phyloP scores from a whole-genome alignment of 2,329 filamentous ascomycete genomes.

The Sporothrix pallida region DNA sequence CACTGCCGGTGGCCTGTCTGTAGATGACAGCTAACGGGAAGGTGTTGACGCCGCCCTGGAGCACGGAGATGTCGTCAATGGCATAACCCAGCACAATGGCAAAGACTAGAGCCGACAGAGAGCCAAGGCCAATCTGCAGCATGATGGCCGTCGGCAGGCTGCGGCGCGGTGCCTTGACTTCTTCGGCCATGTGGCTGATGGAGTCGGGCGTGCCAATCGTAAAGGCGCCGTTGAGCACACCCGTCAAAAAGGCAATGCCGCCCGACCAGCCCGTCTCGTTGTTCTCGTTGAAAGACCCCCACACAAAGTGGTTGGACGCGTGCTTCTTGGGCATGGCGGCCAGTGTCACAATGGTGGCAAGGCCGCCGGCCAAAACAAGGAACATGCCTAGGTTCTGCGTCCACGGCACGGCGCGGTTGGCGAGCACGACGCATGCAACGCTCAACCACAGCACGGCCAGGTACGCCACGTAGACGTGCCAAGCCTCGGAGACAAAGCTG shows the following conservation, averaged over 20 bases:
- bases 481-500: conserved; percentile 56
- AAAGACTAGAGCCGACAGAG: conserved; percentile 58
- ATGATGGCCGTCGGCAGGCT: conserved; percentile 60
- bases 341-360: conserved; percentile 59
- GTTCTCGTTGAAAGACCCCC: conserved; percentile 55
- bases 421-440: conserved; percentile 59
- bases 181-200: conserved; percentile 66
- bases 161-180: conserved; percentile 55
- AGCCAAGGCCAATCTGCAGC: conserved; percentile 55
- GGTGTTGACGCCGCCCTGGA: conserved; percentile 57
- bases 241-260: conserved; percentile 68
- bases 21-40: conserved; percentile 71
- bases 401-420: conserved; percentile 61
- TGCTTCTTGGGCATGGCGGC: conserved; percentile 59
- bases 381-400: conserved; percentile 60
- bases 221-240: conserved; percentile 71
- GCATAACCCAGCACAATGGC: conserved; percentile 59
- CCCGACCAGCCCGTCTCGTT: conserved; percentile 60
- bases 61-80: conserved; percentile 60
- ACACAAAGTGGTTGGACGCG: conserved; percentile 59
- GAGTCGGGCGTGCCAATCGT: conserved; percentile 68
- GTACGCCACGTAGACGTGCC: conserved; percentile 66
- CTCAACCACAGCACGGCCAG: conserved; percentile 61
- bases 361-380: conserved; percentile 59
- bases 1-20: conserved; percentile 57